Percentiles rank a stretch among this genome's conserved stretches.
Conservation (phyloP, 768 basidiomycete species). For the Mycena metata region DNA sequence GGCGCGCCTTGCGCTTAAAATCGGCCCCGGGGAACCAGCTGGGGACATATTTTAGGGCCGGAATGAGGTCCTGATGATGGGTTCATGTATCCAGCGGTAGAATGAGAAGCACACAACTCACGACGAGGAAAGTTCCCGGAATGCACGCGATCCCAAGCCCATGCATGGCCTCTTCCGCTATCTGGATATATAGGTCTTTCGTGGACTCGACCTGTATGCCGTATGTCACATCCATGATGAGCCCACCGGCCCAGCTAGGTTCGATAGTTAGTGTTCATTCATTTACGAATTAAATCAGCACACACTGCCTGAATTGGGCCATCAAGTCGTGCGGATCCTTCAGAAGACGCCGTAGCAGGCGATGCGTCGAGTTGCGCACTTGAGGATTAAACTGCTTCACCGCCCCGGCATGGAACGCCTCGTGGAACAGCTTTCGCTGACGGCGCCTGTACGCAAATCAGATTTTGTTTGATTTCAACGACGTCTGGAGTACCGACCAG, state of each 20-base stretch:
- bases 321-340: conserved; percentile 43
- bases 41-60: conserved; percentile 44
- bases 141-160: conserved; percentile 40
- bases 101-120: conserved; percentile 24
- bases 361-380: conserved; percentile 39
- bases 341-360: conserved; percentile 42
- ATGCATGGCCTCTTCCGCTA: conserved; percentile 44
- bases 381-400: conserved; percentile 42
- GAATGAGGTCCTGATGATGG: conserved; percentile 11
- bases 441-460: conserved; percentile 39
- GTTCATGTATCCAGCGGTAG: background rate
- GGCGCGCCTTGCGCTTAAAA: conserved; percentile 55
- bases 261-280: background rate
- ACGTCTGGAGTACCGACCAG: conserved; percentile 26
- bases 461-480: background rate
- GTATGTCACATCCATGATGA: conserved; percentile 44
- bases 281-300: background rate
- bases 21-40: conserved; percentile 61
- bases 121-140: conserved; percentile 49
- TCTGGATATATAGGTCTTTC: conserved; percentile 45
- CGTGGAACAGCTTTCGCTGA: conserved; percentile 43
- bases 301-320: conserved; percentile 46
- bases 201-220: conserved; percentile 42
- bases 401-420: conserved; percentile 40
- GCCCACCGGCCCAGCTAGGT: conserved; percentile 42